Percentiles rank a stretch among this genome's conserved stretches.
phyloP scores from a whole-genome alignment of 768 basidiomycete genomes.

The Mrakia blollopis region DNA sequence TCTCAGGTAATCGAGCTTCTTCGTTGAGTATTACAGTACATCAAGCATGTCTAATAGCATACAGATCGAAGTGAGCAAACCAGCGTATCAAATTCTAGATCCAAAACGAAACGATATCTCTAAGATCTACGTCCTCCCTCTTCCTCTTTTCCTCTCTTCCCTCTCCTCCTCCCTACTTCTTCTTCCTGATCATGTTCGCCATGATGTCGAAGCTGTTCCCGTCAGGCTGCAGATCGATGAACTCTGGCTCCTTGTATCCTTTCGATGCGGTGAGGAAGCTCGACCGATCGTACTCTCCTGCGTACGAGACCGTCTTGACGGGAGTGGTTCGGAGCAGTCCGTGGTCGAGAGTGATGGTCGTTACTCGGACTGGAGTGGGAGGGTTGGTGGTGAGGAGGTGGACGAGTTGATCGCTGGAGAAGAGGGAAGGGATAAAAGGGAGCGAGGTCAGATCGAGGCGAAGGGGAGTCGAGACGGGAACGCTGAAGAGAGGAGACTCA shows the following conservation, averaged over 20 bases:
- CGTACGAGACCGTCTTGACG: slow-evolving; percentile 45
- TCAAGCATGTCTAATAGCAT: too few species aligned
- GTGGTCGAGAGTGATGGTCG: slow-evolving; percentile 79
- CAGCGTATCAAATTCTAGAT: too few species aligned
- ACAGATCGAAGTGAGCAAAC: too few species aligned
- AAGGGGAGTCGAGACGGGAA: not conserved
- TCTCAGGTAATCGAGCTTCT: too few species aligned
- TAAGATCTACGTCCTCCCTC: too few species aligned
- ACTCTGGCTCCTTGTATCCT: slow-evolving; percentile 43
- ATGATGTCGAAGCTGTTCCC: slow-evolving; percentile 79
- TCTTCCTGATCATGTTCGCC: slow-evolving; percentile 20
- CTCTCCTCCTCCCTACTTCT: not conserved
- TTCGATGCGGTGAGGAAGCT: slow-evolving; percentile 34
- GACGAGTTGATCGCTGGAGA: slow-evolving; percentile 67
- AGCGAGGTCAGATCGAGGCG: slow-evolving; percentile 16
- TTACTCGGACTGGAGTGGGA: slow-evolving; percentile 64
- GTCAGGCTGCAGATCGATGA: slow-evolving; percentile 90
- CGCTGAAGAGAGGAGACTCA: slow-evolving; percentile 47
- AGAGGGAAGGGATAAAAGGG: not conserved
- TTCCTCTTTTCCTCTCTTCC: too few species aligned
- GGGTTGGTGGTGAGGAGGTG: slow-evolving; percentile 74
- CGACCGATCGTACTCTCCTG: slow-evolving; percentile 23
- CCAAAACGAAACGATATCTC: too few species aligned
- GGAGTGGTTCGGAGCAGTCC: slow-evolving; percentile 79
- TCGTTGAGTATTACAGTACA: too few species aligned